phyloP scores from a whole-genome alignment of 495 filamentous ascomycete genomes.

The Daldinia concentrica region DNA sequence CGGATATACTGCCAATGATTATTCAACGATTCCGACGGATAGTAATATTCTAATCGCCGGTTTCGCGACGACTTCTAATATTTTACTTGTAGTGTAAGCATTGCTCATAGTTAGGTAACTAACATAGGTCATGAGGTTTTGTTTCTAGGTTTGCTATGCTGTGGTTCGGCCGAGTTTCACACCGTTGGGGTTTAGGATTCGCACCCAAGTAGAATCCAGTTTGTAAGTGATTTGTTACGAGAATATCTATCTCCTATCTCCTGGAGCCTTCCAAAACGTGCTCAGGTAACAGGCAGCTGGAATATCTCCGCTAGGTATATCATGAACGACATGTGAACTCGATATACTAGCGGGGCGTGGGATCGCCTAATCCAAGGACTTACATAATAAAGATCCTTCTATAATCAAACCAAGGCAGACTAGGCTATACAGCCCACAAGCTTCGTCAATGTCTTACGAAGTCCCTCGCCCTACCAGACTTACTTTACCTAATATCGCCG shows the following conservation, averaged over 20 bases:
- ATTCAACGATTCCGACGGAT: slow-evolving; percentile 1
- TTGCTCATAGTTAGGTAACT: background rate
- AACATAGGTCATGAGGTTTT: slow-evolving; percentile 1
- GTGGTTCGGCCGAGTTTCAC: slow-evolving; percentile 12
- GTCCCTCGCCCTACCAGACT: background rate
- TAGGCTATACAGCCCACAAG: background rate
- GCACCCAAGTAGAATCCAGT: background rate
- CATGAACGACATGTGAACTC: background rate
- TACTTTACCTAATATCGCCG: background rate
- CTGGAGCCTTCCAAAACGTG: background rate
- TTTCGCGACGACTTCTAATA: background rate
- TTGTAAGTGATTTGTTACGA: slow-evolving; percentile 11
- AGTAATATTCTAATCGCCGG: slow-evolving; percentile 20
- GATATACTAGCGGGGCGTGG: background rate
- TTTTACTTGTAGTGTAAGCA: background rate
- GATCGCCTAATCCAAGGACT: slow-evolving; percentile 15
- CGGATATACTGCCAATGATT: background rate
- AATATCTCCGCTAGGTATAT: slow-evolving; percentile 16
- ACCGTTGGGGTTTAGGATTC: slow-evolving; percentile 16
- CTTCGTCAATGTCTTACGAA: background rate
- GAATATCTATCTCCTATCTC: slow-evolving; percentile 11
- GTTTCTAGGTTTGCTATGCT: background rate
- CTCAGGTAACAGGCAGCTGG: slow-evolving; percentile 1
- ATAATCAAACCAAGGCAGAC: slow-evolving; percentile 17
- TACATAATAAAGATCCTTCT: slow-evolving; percentile 21